Evolutionary conservation across 2,329 filamentous ascomycete genomes (phyloP), one percentile per base, ranked within the genome.

Genomic region (Calonectria honghensis): DNA sequence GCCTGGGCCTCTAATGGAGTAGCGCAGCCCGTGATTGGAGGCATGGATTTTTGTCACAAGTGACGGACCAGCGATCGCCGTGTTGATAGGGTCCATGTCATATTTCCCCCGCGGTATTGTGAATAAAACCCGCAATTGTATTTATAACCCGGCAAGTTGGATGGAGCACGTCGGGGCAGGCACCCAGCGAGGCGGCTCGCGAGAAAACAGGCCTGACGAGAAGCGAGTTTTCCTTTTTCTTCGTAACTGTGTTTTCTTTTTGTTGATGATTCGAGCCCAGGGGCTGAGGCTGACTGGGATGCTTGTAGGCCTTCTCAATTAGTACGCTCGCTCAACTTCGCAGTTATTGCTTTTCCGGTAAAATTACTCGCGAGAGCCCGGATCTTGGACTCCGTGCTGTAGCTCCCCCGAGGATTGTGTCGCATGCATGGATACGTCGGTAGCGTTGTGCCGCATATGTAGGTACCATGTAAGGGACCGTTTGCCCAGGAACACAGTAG

Each of bases 1-100:
- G 50, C 41, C 52, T 68, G 29, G 59, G 31, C 48, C 27, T 35
- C 52, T 41, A 50, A 73, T 61, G 54, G 31, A 27, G 57, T 32
- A 63, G 54, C n/a, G 29, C n/a, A 39, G 50, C 20, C 16, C 18
- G 35, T 72, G 51, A 69, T 76, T 64, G 69, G 51, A 66, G 48
- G 29, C 31, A 52, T 41, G 39, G 24, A 18, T 24, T 35, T 35
- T 45, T 80, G 67, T 80, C 75, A 78, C 61, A 78, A 75, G 72
- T 76, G 76, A 78, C 59, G 72, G 68, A 32, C 72, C 51, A 57
- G 37, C 37, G 69, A 79, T 76, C 74, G 69, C 35, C 45, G 64
- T 48, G 13, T 41, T 37, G 69, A 74, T 65, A 54, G 63, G 52
- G 50, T 29, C 41, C 9, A 54, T 76, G 39, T 18, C 45, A 68